These are phyloP conservation scores for Xylaria sp. DNA, from an alignment of 2,329 filamentous ascomycete species.

Conservation along the genomic window DNA sequence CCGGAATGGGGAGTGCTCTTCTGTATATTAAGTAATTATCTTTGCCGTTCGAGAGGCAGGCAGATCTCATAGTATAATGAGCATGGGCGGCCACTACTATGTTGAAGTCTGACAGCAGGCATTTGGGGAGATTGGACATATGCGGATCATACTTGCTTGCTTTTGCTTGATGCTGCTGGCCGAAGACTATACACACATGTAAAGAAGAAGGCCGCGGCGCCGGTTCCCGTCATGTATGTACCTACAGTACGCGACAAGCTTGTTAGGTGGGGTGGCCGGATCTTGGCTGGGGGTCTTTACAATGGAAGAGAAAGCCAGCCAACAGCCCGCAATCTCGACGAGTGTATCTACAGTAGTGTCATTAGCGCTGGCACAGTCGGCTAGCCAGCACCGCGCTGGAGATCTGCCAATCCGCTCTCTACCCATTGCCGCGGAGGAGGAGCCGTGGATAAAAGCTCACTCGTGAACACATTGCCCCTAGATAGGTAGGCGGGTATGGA, in stretches of 20 bases:
- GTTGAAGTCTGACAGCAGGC: constrained; percentile 35
- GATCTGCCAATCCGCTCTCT: constrained; percentile 2
- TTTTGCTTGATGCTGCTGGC: constrained; percentile 40
- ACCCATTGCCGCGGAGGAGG: constrained; percentile 15
- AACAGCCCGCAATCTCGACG: not conserved
- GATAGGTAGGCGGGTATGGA: not conserved
- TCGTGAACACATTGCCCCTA: not conserved
- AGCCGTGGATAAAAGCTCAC: constrained; percentile 7
- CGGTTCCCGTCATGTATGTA: constrained; percentile 28
- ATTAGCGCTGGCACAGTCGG: constrained; percentile 5
- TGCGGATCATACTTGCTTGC: constrained; percentile 53
- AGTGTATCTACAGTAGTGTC: not conserved
- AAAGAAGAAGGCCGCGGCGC: constrained; percentile 34
- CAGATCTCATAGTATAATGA: not conserved
- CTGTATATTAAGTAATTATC: too few relatives aligned
- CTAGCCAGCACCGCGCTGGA: not conserved
- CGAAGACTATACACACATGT: constrained; percentile 16
- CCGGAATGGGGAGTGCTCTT: too few relatives aligned
- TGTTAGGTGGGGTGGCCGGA: constrained; percentile 35
- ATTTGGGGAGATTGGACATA: constrained; percentile 37
- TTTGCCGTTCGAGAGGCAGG: not conserved
- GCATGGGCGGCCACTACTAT: not conserved
- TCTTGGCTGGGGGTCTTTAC: constrained; percentile 33
- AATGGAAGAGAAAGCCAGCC: constrained; percentile 24
- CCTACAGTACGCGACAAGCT: constrained; percentile 29